Evolutionary conservation across 176 grass and related monocot genomes (phyloP), one percentile per base, ranked within the genome.

Genomic region (Musa troglodytarum): DNA sequence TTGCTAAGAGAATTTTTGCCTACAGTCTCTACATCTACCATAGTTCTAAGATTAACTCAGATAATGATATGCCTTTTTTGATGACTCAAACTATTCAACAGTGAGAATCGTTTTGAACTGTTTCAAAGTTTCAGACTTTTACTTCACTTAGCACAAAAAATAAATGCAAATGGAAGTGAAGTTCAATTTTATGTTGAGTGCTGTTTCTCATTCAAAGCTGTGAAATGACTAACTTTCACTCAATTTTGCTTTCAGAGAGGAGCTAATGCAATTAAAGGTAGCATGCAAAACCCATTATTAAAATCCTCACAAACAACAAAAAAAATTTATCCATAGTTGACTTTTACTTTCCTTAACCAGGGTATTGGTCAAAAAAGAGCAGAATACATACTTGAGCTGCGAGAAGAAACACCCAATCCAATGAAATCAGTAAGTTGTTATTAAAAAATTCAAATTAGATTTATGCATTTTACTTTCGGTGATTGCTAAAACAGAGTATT

Each of bases 361-460:
- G 95, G 95, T 61, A 99, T 99, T 75, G 95, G 95, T 3, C 66
- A 75, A 51, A 99, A 76, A 81, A 88, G 95, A 78, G 91, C 95
- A 61, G 86, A 94, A 15, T 99, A 99, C 67, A 89, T 99, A 74
- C 76, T 99, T 23, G 95, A 94, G 73, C 77, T 94, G 19, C 84
- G 88, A 29, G 88, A 92, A 71, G 78, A 94, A 65, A 81, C 85
- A 28, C 86, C 78, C 1, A 85, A 56, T 63, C 95, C 95, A 63
- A 87, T 99, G 79, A 88, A 92, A 92, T 88, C 78, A 70, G 91
- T 99, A 94, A 85, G 82, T 76, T 78, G 22, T 14, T 54, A 64
- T n/a, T 69, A 76, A 64, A 76, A 28, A 51, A 6, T 1, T 3
- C 1, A 49, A 51, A 23, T 25, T 72, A 49, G 56, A 52, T 14